phyloP scores from a whole-genome alignment of 2,329 filamentous ascomycete species.

The Sphaerostilbella broomeana region DNA sequence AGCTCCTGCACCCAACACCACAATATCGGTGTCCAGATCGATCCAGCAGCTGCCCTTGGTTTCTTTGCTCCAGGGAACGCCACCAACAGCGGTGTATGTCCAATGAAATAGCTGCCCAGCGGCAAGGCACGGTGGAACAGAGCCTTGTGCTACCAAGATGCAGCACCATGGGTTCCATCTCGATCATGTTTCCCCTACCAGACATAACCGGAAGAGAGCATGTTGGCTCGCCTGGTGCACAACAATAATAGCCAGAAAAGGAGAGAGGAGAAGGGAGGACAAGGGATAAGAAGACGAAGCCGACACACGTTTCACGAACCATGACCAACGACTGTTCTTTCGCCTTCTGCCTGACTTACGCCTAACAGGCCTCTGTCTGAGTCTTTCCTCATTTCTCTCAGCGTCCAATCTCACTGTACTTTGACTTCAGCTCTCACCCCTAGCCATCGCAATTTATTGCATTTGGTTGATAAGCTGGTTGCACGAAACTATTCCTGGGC shows the following conservation, averaged over 20 bases:
- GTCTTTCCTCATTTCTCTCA: neutral
- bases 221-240: constrained; percentile 1
- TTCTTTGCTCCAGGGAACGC: neutral
- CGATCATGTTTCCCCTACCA: constrained; percentile 1
- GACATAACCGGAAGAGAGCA: neutral
- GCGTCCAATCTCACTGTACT: neutral
- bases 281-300: neutral
- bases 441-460: neutral
- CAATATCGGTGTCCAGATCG: constrained; percentile 3
- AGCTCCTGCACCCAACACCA: neutral
- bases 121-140: constrained; percentile 1
- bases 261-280: neutral
- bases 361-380: neutral
- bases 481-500: neutral
- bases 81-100: neutral
- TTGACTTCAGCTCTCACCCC: neutral
- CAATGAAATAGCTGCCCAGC: constrained; percentile 3
- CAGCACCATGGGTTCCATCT: neutral
- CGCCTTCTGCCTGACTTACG: no score
- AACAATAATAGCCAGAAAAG: neutral
- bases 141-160: constrained; percentile 1
- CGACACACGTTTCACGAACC: neutral
- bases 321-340: no score
- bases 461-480: no score
- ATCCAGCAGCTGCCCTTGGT: constrained; percentile 3